Base-by-base conservation (phyloP, 2,329 filamentous ascomycete genomes). In the Neocatenulostroma microsporum region DNA sequence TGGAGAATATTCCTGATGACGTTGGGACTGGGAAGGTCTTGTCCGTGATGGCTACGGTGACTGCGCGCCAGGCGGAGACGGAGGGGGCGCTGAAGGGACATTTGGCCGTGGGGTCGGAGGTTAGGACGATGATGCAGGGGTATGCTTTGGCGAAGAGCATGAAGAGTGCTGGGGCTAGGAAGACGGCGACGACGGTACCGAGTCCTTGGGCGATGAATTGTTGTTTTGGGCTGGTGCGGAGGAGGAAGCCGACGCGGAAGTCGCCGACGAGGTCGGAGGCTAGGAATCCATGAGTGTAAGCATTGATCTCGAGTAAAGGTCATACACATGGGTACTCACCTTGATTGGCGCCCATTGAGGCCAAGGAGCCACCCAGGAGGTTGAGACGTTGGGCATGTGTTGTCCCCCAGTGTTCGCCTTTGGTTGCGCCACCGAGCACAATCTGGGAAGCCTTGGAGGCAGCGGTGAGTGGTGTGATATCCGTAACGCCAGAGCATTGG, bases 371-470 rank as follows among this genome's bases (percentile, higher is more conserved):
- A 27, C 78, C 78, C 21, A 80, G 69, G 20, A 82, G 60, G 63
- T 83, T 83, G 60, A 82, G 69, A 34, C 68, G 65, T 60, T 82
- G 79, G 1, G 78, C 75, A 12, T 72, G 57, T 5, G 60, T 47
- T 37, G 72, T 46, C 2, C 58, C 50, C 57, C 70, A 73, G 45
- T 69, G 62, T 39, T 72, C 64, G 44, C 70, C 68, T 25, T 69
- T 68, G 23, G 78, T 81, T 20, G 77, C 76, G 34, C 73, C 78
- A 46, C 78, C 78, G 30, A 80, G 76, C 37, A 83, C 69, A 39
- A 82, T 73, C 62, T 82, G 79, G 2, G 76, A 79, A 4, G 78
- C 78, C 60, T 82, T 83, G 46, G 77, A 71, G 0, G 76, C 76
- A 3, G 79, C 76, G 3, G 78, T 82, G 2, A 82, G 63, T 0